phyloP scores from a whole-genome alignment of 148 eudicot species.

The Persicaria tinctoria region DNA sequence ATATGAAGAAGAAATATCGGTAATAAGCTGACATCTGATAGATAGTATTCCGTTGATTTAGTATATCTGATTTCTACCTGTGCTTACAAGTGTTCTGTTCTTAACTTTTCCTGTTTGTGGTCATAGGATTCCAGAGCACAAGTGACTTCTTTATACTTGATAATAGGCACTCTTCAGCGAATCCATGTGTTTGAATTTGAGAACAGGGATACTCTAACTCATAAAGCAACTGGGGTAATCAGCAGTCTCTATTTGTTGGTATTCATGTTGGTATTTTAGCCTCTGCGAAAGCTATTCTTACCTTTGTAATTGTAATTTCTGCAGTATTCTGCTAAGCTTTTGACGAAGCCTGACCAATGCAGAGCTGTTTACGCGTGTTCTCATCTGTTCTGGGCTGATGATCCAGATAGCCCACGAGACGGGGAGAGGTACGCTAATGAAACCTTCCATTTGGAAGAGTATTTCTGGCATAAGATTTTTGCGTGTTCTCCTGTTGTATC shows the following conservation, averaged over 20 bases:
- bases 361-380: slow-evolving; percentile 95
- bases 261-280: background rate
- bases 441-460: background rate
- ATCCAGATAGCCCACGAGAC: slow-evolving; percentile 65
- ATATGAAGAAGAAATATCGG: slow-evolving; percentile 98
- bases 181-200: slow-evolving; percentile 92
- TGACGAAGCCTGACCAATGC: slow-evolving; percentile 98
- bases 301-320: slow-evolving; percentile 2
- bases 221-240: slow-evolving; percentile 98
- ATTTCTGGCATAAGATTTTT: background rate
- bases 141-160: slow-evolving; percentile 80
- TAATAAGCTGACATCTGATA: slow-evolving; percentile 21
- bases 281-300: background rate
- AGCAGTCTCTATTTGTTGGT: slow-evolving; percentile 4
- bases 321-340: slow-evolving; percentile 94
- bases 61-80: background rate
- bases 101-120: slow-evolving; percentile 13
- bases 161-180: slow-evolving; percentile 91
- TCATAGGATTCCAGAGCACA: slow-evolving; percentile 88
- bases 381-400: slow-evolving; percentile 93
- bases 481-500: background rate
- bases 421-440: slow-evolving; percentile 76
- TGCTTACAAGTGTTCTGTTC: background rate
- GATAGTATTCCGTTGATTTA: background rate
- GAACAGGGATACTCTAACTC: slow-evolving; percentile 93